Percentiles rank a stretch among this genome's conserved stretches.
Evolutionary conservation across 306 rosid species (phyloP).

Genomic region (Prinsepia uniflora): DNA sequence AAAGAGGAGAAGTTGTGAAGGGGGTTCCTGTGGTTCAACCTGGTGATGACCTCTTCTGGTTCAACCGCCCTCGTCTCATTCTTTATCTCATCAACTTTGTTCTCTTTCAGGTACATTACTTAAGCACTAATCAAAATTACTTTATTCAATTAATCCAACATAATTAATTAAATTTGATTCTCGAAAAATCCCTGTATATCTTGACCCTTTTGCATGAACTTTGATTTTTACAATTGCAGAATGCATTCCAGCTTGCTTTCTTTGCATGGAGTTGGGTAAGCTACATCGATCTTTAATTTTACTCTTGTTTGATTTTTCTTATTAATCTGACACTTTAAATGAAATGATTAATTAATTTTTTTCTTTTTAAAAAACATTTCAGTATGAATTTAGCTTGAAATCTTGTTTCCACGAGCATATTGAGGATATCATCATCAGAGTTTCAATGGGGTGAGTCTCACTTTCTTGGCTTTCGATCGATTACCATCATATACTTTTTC

Average conservation of each 20-base stretch:
- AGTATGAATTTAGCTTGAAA: conserved; percentile 63
- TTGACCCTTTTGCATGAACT: neutral
- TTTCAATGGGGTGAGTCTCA: conserved; percentile 68
- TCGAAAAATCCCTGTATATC: too few relatives aligned
- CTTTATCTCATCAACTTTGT: conserved; percentile 80
- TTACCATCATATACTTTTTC: too few relatives aligned
- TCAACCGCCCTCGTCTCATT: conserved; percentile 59
- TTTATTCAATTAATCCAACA: neutral
- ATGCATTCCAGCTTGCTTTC: conserved; percentile 88
- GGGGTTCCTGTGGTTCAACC: conserved; percentile 78
- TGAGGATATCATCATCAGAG: conserved; percentile 63
- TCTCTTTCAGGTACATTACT: conserved; percentile 64
- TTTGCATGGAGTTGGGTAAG: conserved; percentile 74
- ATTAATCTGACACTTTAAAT: neutral
- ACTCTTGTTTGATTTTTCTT: neutral
- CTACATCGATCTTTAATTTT: neutral
- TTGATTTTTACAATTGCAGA: conserved; percentile 35
- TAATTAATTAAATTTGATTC: neutral
- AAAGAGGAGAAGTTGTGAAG: conserved; percentile 76
- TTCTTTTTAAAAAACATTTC: neutral
- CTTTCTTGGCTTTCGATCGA: neutral
- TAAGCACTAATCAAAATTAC: neutral
- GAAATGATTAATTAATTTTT: neutral
- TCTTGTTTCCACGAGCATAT: conserved; percentile 58
- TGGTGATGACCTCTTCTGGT: conserved; percentile 85